phyloP scores from a whole-genome alignment of 176 grass and related monocot species.

The Phragmites australis region DNA sequence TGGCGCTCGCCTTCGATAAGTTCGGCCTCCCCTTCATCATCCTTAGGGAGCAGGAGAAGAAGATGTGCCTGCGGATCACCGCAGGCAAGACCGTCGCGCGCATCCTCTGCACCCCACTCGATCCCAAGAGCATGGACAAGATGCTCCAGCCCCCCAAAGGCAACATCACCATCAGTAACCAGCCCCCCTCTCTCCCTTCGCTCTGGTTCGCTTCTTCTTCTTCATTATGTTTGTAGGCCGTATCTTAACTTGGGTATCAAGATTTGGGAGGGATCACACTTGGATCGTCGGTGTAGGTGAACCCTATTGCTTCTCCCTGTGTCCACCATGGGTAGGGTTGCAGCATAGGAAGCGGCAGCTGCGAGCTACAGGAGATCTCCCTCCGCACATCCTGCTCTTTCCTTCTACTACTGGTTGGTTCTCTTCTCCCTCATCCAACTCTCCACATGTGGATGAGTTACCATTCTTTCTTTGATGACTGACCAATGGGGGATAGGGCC shows the following conservation, averaged over 20 bases:
- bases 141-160: conserved; percentile 75
- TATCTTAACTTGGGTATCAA: not conserved
- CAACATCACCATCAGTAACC: conserved; percentile 84
- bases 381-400: not conserved
- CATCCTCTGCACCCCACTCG: conserved; percentile 69
- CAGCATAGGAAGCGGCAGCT: no score
- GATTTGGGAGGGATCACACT: no score
- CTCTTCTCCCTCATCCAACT: not conserved
- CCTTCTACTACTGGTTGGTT: not conserved
- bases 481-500: not conserved
- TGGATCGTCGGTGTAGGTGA: no score
- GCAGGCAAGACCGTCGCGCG: conserved; percentile 54
- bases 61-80: conserved; percentile 59
- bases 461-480: not conserved
- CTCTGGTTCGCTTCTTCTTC: not conserved
- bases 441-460: no score
- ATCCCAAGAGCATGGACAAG: conserved; percentile 88
- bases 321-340: no score
- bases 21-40: conserved; percentile 71
- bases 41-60: conserved; percentile 66
- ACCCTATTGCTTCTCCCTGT: no score
- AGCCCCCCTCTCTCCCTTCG: no score
- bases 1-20: conserved; percentile 81
- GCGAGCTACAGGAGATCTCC: conserved; percentile 32
- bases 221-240: not conserved